Base-by-base conservation (phyloP, 257 asterid species). In the Nyctanthes arbortristis region DNA sequence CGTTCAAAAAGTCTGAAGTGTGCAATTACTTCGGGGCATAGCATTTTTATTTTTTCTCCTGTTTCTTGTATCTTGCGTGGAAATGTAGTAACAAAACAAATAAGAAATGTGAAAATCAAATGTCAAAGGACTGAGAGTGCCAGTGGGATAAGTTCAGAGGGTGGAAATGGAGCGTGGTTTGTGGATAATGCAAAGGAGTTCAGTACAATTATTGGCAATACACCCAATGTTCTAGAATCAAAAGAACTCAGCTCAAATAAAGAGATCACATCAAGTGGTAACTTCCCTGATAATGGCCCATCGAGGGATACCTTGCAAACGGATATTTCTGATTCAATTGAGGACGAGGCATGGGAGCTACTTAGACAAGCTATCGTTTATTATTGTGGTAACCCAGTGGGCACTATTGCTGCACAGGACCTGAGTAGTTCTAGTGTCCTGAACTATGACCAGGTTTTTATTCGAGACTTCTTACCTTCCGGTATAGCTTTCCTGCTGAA, bases 401-500 rank as follows among this genome's bases (percentile, higher is more conserved):
- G 95, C 47, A 88, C 95, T 27, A 82, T 88, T 72, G 95, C 95
- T 70, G 95, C 95, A 28, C 78, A 84, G 58, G 95, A 88, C 67
- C 81, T 89, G 5, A 82, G 77, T 63, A 77, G 66, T 71, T 80
- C 92, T 9, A 77, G 71, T 73, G 79, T 84, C 73, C 78, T 88
- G 77, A 88, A 88, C 82, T 88, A 88, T 24, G 95, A 88, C 49
- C 95, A 88, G 47, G 92, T 88, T 66, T 88, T 88, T 70, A 84
- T 88, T 72, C 91, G 95, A 34, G 95, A 88, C 77, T 88, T 88
- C 78, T 77, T 85, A 64, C 89, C 95, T 40, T 88, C 95, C 76
- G 95, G 95, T 36, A 73, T 88, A 22, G 95, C 95, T 73, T 88
- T 88, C 73, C 82, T 88, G 24, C 75, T 88, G 82, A 85, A 88